Evolutionary conservation across 345 rosid genomes (phyloP).

Genomic region (Passiflora organensis): DNA sequence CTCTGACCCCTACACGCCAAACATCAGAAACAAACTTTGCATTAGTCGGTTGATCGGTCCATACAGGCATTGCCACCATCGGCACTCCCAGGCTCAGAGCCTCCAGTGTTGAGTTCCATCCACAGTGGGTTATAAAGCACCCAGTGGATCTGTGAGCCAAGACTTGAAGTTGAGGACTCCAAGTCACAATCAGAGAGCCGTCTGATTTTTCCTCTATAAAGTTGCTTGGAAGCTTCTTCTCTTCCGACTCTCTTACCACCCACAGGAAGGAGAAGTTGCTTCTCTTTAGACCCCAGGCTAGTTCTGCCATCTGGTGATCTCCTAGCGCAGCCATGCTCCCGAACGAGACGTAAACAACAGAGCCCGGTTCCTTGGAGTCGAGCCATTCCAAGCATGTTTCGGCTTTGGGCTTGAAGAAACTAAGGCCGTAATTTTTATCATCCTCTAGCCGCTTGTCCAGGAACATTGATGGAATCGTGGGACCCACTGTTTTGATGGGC

Average conservation of each 20-base stretch:
- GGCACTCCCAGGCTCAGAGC: slow-evolving; percentile 45
- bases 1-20: slow-evolving; percentile 60
- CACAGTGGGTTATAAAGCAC: slow-evolving; percentile 59
- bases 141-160: slow-evolving; percentile 42
- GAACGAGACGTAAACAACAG: slow-evolving; percentile 55
- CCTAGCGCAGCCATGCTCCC: slow-evolving; percentile 49
- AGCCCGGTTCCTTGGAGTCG: slow-evolving; percentile 33
- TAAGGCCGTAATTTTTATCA: slow-evolving; percentile 31
- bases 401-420: slow-evolving; percentile 28
- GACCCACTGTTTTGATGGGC: slow-evolving; percentile 24
- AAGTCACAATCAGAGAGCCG: slow-evolving; percentile 36
- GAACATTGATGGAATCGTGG: slow-evolving; percentile 30
- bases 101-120: slow-evolving; percentile 64
- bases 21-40: slow-evolving; percentile 54
- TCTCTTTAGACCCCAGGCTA: slow-evolving; percentile 41
- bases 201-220: slow-evolving; percentile 27
- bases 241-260: slow-evolving; percentile 56
- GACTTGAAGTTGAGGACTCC: slow-evolving; percentile 55
- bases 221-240: slow-evolving; percentile 30
- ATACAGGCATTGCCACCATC: slow-evolving; percentile 56
- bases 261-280: slow-evolving; percentile 36
- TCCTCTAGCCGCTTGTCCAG: slow-evolving; percentile 23
- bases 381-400: slow-evolving; percentile 44
- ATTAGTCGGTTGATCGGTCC: slow-evolving; percentile 49
- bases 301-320: slow-evolving; percentile 45